Percentiles rank a stretch among this genome's conserved stretches.
Conservation (phyloP, 768 basidiomycete genomes). For the Trametes cingulata region DNA sequence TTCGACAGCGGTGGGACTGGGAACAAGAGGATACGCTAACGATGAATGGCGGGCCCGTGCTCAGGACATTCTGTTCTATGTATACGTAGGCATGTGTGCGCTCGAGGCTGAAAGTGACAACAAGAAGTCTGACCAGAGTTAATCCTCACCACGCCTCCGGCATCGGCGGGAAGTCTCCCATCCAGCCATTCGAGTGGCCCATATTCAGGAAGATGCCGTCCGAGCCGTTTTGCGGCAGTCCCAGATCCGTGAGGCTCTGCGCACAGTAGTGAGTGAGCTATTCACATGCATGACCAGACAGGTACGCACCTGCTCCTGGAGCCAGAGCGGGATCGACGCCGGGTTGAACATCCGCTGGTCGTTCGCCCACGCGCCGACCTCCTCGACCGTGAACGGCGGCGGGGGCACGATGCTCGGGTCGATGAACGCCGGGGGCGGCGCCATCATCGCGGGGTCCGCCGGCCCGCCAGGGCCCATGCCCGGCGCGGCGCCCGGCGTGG, state of each 20-base stretch:
- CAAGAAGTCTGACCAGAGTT: no score
- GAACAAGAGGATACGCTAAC: neutral
- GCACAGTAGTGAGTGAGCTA: conserved; percentile 2
- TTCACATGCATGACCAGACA: neutral
- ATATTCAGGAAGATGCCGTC: conserved; percentile 88
- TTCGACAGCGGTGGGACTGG: neutral
- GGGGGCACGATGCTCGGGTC: conserved; percentile 44
- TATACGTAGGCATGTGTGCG: neutral
- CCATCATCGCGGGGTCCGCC: conserved; percentile 50
- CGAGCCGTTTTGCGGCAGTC: conserved; percentile 87
- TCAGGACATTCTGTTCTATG: neutral
- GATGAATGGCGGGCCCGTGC: neutral
- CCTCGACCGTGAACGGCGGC: conserved; percentile 80
- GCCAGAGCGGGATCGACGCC: conserved; percentile 83
- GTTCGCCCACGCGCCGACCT: conserved; percentile 54
- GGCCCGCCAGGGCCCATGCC: no score
- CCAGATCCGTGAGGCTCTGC: conserved; percentile 86
- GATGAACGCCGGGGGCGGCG: conserved; percentile 51
- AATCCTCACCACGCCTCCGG: conserved; percentile 80
- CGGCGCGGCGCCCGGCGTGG: conserved; percentile 12
- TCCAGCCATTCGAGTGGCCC: conserved; percentile 72
- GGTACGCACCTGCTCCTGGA: conserved; percentile 80
- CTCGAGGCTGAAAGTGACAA: neutral
- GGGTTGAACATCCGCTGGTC: conserved; percentile 66
- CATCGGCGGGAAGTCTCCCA: conserved; percentile 70